phyloP scores from a whole-genome alignment of 208 protist species.

The Herpetomonas muscarum region DNA sequence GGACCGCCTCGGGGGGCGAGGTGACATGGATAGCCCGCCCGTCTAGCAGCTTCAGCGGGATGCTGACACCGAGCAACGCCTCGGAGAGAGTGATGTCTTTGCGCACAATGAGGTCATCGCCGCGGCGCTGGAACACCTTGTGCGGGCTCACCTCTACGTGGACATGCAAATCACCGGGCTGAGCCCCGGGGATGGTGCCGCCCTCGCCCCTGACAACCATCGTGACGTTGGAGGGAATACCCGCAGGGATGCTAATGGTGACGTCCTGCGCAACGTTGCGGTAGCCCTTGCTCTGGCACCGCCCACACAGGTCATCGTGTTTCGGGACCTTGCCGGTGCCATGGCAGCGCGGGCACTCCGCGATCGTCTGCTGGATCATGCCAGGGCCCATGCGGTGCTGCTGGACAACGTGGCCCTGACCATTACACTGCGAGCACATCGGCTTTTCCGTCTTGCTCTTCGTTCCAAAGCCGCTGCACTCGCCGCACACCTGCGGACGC shows the following conservation, averaged over 20 bases:
- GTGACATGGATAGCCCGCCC: conserved; percentile 85
- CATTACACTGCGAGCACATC: conserved; percentile 91
- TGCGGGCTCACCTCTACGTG: conserved; percentile 94
- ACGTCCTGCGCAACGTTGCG: conserved; percentile 91
- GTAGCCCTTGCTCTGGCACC: conserved; percentile 94
- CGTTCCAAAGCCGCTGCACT: conserved; percentile 84
- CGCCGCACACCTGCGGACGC: conserved; percentile 79
- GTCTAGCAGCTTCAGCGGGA: conserved; percentile 90
- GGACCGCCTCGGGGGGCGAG: conserved; percentile 39
- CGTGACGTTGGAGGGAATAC: conserved; percentile 95
- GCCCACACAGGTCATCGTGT: conserved; percentile 93
- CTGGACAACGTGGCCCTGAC: conserved; percentile 89
- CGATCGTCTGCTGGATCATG: conserved; percentile 96
- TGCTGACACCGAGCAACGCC: conserved; percentile 88
- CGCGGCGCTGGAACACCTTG: conserved; percentile 89
- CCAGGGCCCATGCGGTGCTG: conserved; percentile 94
- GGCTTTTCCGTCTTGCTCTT: conserved; percentile 87
- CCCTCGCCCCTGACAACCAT: conserved; percentile 95
- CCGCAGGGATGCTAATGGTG: conserved; percentile 94
- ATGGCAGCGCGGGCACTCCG: conserved; percentile 89
- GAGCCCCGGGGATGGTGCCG: conserved; percentile 89
- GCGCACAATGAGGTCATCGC: conserved; percentile 92
- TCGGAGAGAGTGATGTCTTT: conserved; percentile 92
- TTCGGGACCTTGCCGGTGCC: conserved; percentile 90
- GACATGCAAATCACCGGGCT: conserved; percentile 97